Percentiles rank a stretch among this genome's conserved stretches.
phyloP scores from a whole-genome alignment of 331 rosid genomes.

The Cydonia oblonga region DNA sequence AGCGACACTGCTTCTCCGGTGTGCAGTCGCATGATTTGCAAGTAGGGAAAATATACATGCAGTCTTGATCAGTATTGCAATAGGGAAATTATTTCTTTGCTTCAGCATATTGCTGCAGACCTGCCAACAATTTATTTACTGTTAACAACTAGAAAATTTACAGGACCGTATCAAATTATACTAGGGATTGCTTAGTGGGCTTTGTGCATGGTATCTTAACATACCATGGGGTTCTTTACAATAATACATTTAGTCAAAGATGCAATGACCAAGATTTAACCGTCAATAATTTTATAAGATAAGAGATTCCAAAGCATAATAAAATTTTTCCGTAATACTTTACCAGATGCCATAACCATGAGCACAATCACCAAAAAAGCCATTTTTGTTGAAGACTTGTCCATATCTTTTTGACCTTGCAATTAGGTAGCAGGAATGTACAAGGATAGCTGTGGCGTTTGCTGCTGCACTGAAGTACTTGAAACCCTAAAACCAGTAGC shows the following conservation, averaged over 20 bases:
- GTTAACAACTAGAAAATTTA: background rate
- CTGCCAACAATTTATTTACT: background rate
- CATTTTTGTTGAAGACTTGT: background rate
- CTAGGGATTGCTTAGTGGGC: background rate
- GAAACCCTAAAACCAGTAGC: background rate
- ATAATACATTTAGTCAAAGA: no score
- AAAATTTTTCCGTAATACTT: background rate
- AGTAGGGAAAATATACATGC: background rate
- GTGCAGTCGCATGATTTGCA: background rate
- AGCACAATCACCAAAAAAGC: background rate
- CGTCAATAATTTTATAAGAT: rapidly evolving
- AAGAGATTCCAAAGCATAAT: background rate
- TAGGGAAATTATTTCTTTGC: background rate
- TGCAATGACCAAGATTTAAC: no score
- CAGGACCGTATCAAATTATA: background rate
- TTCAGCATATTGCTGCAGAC: background rate
- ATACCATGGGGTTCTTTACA: background rate
- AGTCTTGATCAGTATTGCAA: background rate
- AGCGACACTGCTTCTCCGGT: background rate
- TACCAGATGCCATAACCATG: background rate
- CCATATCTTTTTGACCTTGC: background rate
- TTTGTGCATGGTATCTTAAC: background rate
- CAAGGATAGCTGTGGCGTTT: background rate
- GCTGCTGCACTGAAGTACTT: background rate
- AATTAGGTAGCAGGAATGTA: background rate